These are phyloP conservation scores for Brassica napus DNA, from an alignment of 345 rosid species.

Conservation along the genomic window DNA sequence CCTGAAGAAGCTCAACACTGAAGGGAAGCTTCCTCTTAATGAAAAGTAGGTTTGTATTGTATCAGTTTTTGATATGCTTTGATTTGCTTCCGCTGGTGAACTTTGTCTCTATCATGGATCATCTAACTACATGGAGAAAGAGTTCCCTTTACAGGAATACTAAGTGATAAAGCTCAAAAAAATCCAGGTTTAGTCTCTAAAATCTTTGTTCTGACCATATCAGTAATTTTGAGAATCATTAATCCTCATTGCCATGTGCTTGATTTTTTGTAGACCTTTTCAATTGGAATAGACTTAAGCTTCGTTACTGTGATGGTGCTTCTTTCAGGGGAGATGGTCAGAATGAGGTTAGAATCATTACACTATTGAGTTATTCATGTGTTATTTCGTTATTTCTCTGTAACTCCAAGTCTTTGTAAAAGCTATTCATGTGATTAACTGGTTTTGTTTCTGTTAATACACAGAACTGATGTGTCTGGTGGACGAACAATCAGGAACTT, in stretches of 20 bases:
- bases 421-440: too few species aligned
- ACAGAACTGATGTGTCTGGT: constrained; percentile 84
- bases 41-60: too few species aligned
- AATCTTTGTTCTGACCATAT: constrained; percentile 8
- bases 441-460: constrained; percentile 19
- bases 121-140: constrained; percentile 76
- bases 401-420: too few species aligned
- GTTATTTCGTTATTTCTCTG: too few species aligned
- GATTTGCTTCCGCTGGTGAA: too few species aligned
- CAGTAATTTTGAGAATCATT: neutral
- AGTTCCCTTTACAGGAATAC: constrained; percentile 68
- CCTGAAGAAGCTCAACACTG: too few species aligned
- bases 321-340: constrained; percentile 81
- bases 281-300: constrained; percentile 92
- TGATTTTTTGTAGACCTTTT: constrained; percentile 64
- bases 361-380: neutral
- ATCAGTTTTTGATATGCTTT: too few species aligned
- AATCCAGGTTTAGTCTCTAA: constrained; percentile 61
- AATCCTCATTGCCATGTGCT: neutral
- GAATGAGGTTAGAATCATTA: constrained; percentile 53
- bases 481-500: constrained; percentile 75
- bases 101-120: constrained; percentile 46
- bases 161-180: constrained; percentile 82
- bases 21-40: too few species aligned
- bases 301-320: constrained; percentile 96